Evolutionary conservation across 768 basidiomycete genomes (phyloP), one percentile per base, ranked within the genome.

Genomic region (Pisolithus albus): DNA sequence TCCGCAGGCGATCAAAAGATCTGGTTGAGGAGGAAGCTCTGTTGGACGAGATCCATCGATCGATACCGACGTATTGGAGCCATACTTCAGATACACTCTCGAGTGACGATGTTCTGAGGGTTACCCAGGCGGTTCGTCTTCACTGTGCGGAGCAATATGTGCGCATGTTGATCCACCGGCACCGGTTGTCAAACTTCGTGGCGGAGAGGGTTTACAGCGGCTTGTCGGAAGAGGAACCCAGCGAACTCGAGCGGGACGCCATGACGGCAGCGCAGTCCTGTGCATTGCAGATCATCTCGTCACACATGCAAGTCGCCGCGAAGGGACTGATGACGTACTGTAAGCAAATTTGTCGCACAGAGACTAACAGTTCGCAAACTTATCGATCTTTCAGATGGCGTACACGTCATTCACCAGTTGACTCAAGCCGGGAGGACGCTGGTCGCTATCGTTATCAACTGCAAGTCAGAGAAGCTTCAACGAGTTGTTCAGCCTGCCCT

Each of bases 311-410:
- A 55, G 82, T 93, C 51, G 92, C 91, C 21, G 83, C 85, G 70
- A 86, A 87, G 72, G 82, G 92, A 54, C 59, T 94, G 60, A 94
- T 96, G 92, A 94, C 92, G 5, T 96, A 93, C 61, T 95, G 90
- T 92, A 59, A 70, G 90, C 77, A 36, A 57, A 41, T 52, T 47
- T 39, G 45, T 51, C 34, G 21, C 4, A 18, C 46, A 37, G 16
- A 37, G 39, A 55, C 32, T 52, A 37, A 23, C 46, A 32, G 38
- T 49, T 54, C 48, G 42, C 23, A 48, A 53, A 47, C 51, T 43
- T 58, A 54, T 53, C 49, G 55, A 52, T 46, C 51, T 7, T 26
- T 4, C 61, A 93, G 91, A 92, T 67, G 92, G 92, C 2, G 92
- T 95, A 1, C 92, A 94, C 65, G 92, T 94, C 53, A 95, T 96